A percentile compares a stretch with the other conserved stretches of the same genome.
Evolutionary conservation across 2,329 filamentous ascomycete genomes (phyloP).

Genomic region (Beauveria varroae): DNA sequence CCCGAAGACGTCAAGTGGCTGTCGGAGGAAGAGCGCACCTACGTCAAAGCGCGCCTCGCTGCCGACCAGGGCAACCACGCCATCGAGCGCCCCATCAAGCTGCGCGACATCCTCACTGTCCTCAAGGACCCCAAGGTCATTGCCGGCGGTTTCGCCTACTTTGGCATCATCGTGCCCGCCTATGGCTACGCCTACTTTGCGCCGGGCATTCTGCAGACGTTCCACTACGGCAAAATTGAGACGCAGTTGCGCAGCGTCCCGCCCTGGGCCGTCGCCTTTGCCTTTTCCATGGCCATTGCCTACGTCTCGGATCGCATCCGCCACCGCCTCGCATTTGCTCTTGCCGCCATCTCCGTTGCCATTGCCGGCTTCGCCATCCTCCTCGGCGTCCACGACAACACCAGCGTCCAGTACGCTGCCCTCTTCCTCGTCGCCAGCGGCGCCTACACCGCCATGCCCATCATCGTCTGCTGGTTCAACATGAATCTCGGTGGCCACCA

Average conservation of each 20-base stretch:
- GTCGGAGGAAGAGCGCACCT: constrained; percentile 58
- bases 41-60: constrained; percentile 57
- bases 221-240: constrained; percentile 51
- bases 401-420: constrained; percentile 63
- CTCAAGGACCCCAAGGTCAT: constrained; percentile 70
- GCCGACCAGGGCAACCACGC: constrained; percentile 63
- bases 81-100: constrained; percentile 52
- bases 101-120: constrained; percentile 51
- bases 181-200: constrained; percentile 75
- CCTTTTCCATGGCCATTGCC: constrained; percentile 68
- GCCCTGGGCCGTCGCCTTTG: constrained; percentile 63
- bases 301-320: constrained; percentile 60
- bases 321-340: constrained; percentile 68
- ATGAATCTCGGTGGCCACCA: constrained; percentile 73
- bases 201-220: constrained; percentile 62
- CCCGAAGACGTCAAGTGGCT: constrained; percentile 70
- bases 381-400: constrained; percentile 61
- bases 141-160: constrained; percentile 72
- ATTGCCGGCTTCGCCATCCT: constrained; percentile 73
- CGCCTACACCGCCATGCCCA: constrained; percentile 80
- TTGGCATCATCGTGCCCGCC: constrained; percentile 69
- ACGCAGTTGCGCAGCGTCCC: constrained; percentile 53
- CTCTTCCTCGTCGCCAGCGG: constrained; percentile 78
- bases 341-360: constrained; percentile 63
- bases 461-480: constrained; percentile 76